A percentile compares a stretch with the other conserved stretches of the same genome.
These are phyloP conservation scores for Linum usitatissimum DNA, from an alignment of 345 rosid genomes.

Conservation along the genomic window DNA sequence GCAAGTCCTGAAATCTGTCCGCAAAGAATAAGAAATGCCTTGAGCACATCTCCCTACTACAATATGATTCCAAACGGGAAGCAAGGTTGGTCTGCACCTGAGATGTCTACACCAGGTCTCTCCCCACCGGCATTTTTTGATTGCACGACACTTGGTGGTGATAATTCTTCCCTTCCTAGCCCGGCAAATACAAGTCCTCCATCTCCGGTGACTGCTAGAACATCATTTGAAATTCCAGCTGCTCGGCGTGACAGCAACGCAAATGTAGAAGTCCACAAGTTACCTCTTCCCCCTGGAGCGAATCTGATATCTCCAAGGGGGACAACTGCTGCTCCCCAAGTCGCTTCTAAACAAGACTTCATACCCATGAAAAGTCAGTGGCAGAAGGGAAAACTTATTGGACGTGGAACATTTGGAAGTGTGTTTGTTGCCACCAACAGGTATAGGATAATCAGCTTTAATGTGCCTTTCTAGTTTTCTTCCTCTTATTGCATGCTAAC, in stretches of 20 bases:
- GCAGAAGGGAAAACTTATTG: conserved; percentile 91
- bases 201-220: conserved; percentile 40
- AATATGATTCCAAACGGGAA: conserved; percentile 33
- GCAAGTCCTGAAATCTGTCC: conserved; percentile 55
- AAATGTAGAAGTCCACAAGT: conserved; percentile 45
- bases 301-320: conserved; percentile 28
- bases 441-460: conserved; percentile 20
- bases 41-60: conserved; percentile 31
- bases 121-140: conserved; percentile 56
- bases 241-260: conserved; percentile 28
- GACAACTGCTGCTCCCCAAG: conserved; percentile 12
- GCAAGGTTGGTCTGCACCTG: conserved; percentile 79
- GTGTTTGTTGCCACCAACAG: conserved; percentile 85
- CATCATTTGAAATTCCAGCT: conserved; percentile 29
- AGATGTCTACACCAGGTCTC: conserved; percentile 44
- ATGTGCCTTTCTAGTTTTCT: conserved; percentile 1
- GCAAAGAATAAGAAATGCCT: conserved; percentile 22
- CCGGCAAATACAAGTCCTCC: conserved; percentile 40
- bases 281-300: conserved; percentile 94
- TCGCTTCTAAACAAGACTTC: conserved; percentile 30
- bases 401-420: conserved; percentile 97
- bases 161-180: conserved; percentile 51
- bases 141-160: conserved; percentile 33
- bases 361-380: conserved; percentile 49
- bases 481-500: conserved; percentile 7